Percentiles rank a stretch among this genome's conserved stretches.
These are phyloP conservation scores for Solanum chiquidenum DNA, from an alignment of 257 asterid genomes.

Conservation along the genomic window DNA sequence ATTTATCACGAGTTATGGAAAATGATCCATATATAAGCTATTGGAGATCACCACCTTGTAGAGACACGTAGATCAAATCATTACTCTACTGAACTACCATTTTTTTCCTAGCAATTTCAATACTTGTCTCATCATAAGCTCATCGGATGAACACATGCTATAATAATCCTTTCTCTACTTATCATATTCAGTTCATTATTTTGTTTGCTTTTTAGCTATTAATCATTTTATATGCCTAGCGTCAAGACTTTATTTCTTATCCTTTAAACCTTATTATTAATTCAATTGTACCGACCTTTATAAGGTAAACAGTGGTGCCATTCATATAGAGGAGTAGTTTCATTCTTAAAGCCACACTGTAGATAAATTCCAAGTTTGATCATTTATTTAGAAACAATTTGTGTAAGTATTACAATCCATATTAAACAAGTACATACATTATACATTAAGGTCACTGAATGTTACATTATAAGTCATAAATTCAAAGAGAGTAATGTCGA, in stretches of 20 bases:
- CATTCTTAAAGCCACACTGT: background rate
- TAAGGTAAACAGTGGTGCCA: too few species aligned
- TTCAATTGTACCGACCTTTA: too few species aligned
- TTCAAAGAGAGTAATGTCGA: slow-evolving; percentile 47
- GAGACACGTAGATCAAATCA: background rate
- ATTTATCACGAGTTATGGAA: background rate
- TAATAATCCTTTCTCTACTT: background rate
- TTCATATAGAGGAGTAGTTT: background rate
- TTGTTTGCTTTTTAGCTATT: background rate
- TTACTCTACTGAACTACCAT: background rate
- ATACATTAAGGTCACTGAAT: background rate
- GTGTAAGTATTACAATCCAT: background rate
- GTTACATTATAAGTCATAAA: background rate
- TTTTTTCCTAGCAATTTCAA: background rate
- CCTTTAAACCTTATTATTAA: too few species aligned
- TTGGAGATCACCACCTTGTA: background rate
- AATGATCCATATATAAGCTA: background rate
- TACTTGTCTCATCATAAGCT: background rate
- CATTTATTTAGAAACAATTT: background rate
- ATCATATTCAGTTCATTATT: background rate
- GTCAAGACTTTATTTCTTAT: too few species aligned
- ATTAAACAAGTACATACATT: background rate
- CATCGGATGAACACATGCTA: background rate
- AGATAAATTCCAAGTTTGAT: background rate
- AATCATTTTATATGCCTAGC: too few species aligned